Evolutionary conservation across 306 rosid species (phyloP), one percentile per base, ranked within the genome.

Genomic region (Fagus crenata): DNA sequence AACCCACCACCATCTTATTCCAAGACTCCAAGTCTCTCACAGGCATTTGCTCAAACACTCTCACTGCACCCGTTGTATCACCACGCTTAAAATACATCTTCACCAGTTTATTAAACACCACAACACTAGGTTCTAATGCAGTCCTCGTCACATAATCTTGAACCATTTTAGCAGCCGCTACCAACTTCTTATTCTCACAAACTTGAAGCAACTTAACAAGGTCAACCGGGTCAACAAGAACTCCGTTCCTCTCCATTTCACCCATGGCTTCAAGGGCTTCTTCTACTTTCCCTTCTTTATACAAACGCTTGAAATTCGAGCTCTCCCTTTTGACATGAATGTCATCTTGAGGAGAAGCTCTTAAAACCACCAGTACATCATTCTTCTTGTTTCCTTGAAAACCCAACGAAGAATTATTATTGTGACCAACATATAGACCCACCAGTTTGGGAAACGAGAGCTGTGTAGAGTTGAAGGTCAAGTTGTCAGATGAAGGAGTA

Each of bases 11-110:
- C 3, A 53, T 72, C 46, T 15, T 53, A n/a, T 72, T 54, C 76
- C 53, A 72, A 6, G 67, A 53, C 53, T 14, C 64, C 15, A 53
- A 33, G 76, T 72, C 22, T 54, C 35, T 36, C 37, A 17, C 17
- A 39, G 76, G 67, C 49, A 39, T 73, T 73, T 54, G 0, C 33
- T 53, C 65, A 31, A 53, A 73, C 49, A 54, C n/a, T 5, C 40
- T 9, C 32, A 15, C 9, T 9, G 67, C 67, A 32, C 0, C 3
- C 15, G 28, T 72, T n/a, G 15, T 41, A 37, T 53, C 65, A 53
- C 76, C 49, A 33, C 35, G 35, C n/a, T 37, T 53, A 39, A 3
- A 53, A 22, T 4, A 37, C 61, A 54, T 15, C 9, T 9, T 35
- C 13, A 37, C 51, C 65, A 37, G 40, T 17, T 55, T 53, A 15